Conservation (phyloP, 805 yeast genomes). For the Candida khao-thaluensis region DNA sequence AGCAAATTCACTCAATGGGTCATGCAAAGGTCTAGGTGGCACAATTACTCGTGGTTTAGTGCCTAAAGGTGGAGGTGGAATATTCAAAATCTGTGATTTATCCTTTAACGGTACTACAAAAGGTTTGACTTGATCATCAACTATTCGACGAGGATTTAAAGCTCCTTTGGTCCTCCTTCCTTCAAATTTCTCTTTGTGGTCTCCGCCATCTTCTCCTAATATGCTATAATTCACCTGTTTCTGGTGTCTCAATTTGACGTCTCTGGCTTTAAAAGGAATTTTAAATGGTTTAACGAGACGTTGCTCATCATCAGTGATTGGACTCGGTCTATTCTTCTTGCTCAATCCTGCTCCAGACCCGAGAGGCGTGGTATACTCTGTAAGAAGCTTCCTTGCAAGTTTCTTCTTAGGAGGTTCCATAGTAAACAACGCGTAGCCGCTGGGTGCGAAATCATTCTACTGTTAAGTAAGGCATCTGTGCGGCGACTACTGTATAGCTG, state of each 20-base stretch:
- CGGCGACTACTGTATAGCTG: too few relatives aligned
- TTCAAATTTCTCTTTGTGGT: slow-evolving; percentile 3
- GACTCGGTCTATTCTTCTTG: slow-evolving; percentile 53
- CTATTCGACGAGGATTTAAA: slow-evolving; percentile 52
- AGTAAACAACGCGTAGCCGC: slow-evolving; percentile 11
- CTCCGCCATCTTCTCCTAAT: neutral
- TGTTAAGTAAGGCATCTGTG: neutral
- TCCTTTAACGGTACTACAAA: slow-evolving; percentile 61
- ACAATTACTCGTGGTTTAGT: slow-evolving; percentile 65
- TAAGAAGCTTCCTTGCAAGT: slow-evolving; percentile 32
- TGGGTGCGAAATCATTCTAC: too few relatives aligned
- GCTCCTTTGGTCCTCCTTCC: slow-evolving; percentile 48
- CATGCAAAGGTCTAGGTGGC: slow-evolving; percentile 92
- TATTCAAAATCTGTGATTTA: slow-evolving; percentile 28
- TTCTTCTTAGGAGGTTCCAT: slow-evolving; percentile 4
- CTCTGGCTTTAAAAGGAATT: slow-evolving; percentile 51
- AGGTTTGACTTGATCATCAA: slow-evolving; percentile 35
- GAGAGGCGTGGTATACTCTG: slow-evolving; percentile 43
- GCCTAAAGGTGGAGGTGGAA: slow-evolving; percentile 81
- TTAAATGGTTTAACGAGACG: slow-evolving; percentile 66
- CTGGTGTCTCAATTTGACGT: slow-evolving; percentile 26
- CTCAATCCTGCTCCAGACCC: slow-evolving; percentile 73
- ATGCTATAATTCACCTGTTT: slow-evolving; percentile 29
- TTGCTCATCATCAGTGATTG: slow-evolving; percentile 49
- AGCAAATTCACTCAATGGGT: slow-evolving; percentile 90